Evolutionary conservation across 2,329 filamentous ascomycete species (phyloP).

Genomic region (Rutstroemia sp.): DNA sequence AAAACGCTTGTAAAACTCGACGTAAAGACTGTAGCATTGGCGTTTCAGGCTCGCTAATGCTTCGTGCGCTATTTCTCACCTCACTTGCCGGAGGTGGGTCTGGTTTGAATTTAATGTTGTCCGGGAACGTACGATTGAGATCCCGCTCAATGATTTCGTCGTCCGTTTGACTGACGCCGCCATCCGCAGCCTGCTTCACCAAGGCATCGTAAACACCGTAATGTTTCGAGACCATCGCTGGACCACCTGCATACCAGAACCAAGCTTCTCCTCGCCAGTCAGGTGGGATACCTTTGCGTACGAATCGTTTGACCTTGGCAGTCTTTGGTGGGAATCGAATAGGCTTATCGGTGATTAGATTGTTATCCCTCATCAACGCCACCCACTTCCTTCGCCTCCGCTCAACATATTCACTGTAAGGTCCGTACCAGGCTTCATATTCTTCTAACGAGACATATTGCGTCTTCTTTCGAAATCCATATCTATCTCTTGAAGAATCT

Average conservation of each 20-base stretch:
- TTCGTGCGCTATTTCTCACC: conserved; percentile 27
- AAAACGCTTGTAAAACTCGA: conserved; percentile 81
- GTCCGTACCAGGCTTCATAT: conserved; percentile 74
- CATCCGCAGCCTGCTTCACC: conserved; percentile 53
- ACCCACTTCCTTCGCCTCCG: conserved; percentile 78
- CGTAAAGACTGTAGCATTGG: conserved; percentile 74
- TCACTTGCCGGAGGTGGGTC: conserved; percentile 26
- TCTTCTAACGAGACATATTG: conserved; percentile 69
- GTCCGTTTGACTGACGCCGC: conserved; percentile 60
- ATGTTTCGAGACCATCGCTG: conserved; percentile 67
- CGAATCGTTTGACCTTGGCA: conserved; percentile 79
- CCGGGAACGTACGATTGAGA: conserved; percentile 87
- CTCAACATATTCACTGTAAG: conserved; percentile 68
- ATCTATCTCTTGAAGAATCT: conserved; percentile 57
- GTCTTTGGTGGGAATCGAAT: conserved; percentile 72
- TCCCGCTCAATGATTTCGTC: conserved; percentile 90
- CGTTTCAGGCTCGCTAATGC: conserved; percentile 46
- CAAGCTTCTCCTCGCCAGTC: conserved; percentile 93
- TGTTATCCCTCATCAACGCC: conserved; percentile 66
- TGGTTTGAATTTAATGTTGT: conserved; percentile 86
- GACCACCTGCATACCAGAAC: conserved; percentile 93
- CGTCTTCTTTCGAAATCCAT: conserved; percentile 86
- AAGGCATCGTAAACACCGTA: conserved; percentile 69
- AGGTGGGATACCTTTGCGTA: conserved; percentile 87
- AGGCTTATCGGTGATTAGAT: conserved; percentile 63